Evolutionary conservation across 2,329 filamentous ascomycete species (phyloP).

Genomic region (Fusarium sacchari): DNA sequence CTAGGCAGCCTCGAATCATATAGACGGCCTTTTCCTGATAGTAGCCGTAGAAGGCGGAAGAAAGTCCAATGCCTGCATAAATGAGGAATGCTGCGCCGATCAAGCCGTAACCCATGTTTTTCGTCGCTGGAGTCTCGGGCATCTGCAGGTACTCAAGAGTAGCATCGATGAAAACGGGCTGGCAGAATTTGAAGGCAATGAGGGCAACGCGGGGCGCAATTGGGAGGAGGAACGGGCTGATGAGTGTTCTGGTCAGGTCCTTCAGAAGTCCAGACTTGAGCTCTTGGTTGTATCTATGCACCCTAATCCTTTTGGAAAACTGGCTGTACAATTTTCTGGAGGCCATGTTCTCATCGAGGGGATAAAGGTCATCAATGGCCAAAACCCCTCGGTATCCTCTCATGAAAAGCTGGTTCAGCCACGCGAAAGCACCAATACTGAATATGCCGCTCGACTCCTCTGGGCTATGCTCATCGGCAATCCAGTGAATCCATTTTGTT

Average conservation of each 20-base stretch:
- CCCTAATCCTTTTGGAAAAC: constrained; percentile 28
- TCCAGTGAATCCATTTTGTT: constrained; percentile 52
- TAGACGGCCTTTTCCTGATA: constrained; percentile 47
- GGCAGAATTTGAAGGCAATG: constrained; percentile 54
- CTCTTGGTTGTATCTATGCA: constrained; percentile 41
- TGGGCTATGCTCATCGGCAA: constrained; percentile 51
- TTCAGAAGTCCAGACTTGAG: constrained; percentile 45
- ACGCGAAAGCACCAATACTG: constrained; percentile 48
- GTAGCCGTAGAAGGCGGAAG: constrained; percentile 53
- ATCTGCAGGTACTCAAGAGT: constrained; percentile 49
- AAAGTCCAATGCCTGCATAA: constrained; percentile 54
- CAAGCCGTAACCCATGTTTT: constrained; percentile 52
- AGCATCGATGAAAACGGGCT: constrained; percentile 55
- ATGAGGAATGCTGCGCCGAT: constrained; percentile 54
- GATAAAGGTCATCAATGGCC: constrained; percentile 47
- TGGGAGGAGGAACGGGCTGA: constrained; percentile 48
- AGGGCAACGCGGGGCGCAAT: constrained; percentile 51
- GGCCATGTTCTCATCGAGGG: constrained; percentile 46
- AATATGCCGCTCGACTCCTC: constrained; percentile 50
- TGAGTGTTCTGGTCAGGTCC: constrained; percentile 45
- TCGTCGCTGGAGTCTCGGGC: constrained; percentile 17
- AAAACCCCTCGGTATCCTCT: constrained; percentile 50
- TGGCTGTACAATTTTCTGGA: constrained; percentile 30
- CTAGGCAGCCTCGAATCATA: constrained; percentile 49
- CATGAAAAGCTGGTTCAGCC: constrained; percentile 50